Evolutionary conservation across 768 basidiomycete genomes (phyloP), one percentile per base, ranked within the genome.

Genomic region (Inosperma sp.): DNA sequence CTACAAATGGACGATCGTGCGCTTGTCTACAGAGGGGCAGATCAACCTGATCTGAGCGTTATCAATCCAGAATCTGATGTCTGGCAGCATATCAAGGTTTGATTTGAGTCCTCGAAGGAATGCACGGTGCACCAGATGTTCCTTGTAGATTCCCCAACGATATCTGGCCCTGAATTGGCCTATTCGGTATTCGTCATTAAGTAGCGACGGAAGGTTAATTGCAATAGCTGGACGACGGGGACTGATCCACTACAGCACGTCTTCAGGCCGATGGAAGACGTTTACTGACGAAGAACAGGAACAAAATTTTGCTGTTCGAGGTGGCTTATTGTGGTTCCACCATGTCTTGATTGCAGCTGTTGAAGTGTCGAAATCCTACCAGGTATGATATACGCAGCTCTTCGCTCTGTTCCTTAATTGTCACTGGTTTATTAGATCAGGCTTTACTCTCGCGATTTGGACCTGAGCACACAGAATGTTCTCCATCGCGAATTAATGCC

Each of bases 1-100:
- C 74, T 97, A 33, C 93, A 95, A 68, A 82, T 94, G 81, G 93
- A 97, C 60, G 95, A 98, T 59, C 82, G 92, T 34, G 88, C 89
- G 2, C 76, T 96, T 1, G 83, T 97, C 13, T 99, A 97, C 66
- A 81, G 95, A 48, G 94, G 95, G 12, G 92, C 94, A 23, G 95
- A 97, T 65, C 94, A 97, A 65, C 94, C 95, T 5, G 94, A 97
- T 64, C 87, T 96, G 85, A 95, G 92, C 62, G 85, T 99, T 51
- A 96, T 98, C 62, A 97, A 97, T 62, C 93, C 94, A 13, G 93
- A 95, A 65, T 91, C 91, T 3, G 94, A 97, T 61, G 94, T 97
- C 14, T 98, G 95, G 94, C 93, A 98, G 59, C 88, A 89, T 68
- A 87, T 97, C 66, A 95, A 94, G 80, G 92, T 80, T 56, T 44